Evolutionary conservation across 805 yeast genomes (phyloP).

Genomic region (Teunomyces cretensis): DNA sequence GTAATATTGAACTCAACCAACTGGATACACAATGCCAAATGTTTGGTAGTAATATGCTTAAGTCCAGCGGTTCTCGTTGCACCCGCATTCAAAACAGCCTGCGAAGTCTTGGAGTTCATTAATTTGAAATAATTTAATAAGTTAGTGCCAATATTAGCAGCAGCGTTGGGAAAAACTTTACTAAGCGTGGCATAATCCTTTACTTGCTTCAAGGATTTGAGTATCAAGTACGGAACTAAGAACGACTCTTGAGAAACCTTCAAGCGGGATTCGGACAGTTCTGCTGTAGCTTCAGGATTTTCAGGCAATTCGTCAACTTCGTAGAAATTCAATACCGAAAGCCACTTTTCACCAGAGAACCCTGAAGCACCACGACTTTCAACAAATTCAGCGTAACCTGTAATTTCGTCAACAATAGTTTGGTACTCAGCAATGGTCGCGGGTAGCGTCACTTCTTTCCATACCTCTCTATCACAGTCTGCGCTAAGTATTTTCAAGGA

Average conservation of each 20-base stretch:
- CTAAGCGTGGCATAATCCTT: conserved; percentile 58
- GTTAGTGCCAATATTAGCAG: conserved; percentile 40
- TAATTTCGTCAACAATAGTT: conserved; percentile 20
- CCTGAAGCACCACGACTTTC: conserved; percentile 19
- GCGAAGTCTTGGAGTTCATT: conserved; percentile 54
- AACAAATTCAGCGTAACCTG: conserved; percentile 23
- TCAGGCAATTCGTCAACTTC: conserved; percentile 6
- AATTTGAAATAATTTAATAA: conserved; percentile 45
- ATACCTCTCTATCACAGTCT: conserved; percentile 64
- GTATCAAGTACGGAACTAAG: conserved; percentile 29
- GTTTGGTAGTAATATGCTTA: conserved; percentile 71
- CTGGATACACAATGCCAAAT: conserved; percentile 66
- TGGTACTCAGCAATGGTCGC: conserved; percentile 31
- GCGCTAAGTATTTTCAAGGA: conserved; percentile 46
- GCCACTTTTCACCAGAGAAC: conserved; percentile 29
- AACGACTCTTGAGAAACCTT: conserved; percentile 21
- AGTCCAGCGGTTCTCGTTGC: conserved; percentile 75
- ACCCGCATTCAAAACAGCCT: conserved; percentile 69
- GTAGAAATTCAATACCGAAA: conserved; percentile 23
- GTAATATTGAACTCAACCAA: conserved; percentile 48
- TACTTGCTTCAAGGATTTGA: conserved; percentile 26
- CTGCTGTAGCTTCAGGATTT: not conserved
- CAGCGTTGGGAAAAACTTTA: conserved; percentile 52
- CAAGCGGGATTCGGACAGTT: conserved; percentile 6
- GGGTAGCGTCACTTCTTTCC: conserved; percentile 73